Conservation (phyloP, 1,139 yeast genomes). For the Magnusiomyces magnusii region DNA sequence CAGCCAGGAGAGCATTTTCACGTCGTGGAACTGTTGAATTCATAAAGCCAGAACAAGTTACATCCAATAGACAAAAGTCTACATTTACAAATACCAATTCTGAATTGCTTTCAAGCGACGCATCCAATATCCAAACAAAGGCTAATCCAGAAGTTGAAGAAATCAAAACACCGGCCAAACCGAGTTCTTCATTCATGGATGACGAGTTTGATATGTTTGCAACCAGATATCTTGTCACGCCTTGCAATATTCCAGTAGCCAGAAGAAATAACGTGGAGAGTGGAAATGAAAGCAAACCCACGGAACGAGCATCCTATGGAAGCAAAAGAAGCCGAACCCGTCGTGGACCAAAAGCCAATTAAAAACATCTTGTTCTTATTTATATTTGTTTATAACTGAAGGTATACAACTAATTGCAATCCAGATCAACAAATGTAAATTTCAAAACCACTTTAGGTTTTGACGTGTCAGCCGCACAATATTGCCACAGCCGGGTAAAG, state of each 20-base stretch:
- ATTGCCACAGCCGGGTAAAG: too few relatives aligned
- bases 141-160: background rate
- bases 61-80: conserved; percentile 1
- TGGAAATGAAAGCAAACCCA: background rate
- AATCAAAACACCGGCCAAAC: background rate
- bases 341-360: background rate
- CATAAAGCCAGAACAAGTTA: conserved; percentile 4
- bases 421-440: too few relatives aligned
- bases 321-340: background rate
- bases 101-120: background rate
- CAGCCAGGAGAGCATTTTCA: background rate
- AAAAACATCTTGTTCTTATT: too few relatives aligned
- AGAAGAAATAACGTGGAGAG: background rate
- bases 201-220: background rate
- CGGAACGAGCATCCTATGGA: background rate
- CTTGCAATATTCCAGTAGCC: background rate
- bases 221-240: conserved; percentile 1
- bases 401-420: too few relatives aligned
- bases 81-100: background rate
- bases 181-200: background rate
- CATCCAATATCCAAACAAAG: background rate
- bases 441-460: too few relatives aligned
- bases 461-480: too few relatives aligned
- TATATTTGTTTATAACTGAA: too few relatives aligned
- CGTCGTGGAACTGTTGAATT: background rate